Percentiles rank a stretch among this genome's conserved stretches.
phyloP scores from a whole-genome alignment of 2,329 filamentous ascomycete species.

The Nothopassalora personata region DNA sequence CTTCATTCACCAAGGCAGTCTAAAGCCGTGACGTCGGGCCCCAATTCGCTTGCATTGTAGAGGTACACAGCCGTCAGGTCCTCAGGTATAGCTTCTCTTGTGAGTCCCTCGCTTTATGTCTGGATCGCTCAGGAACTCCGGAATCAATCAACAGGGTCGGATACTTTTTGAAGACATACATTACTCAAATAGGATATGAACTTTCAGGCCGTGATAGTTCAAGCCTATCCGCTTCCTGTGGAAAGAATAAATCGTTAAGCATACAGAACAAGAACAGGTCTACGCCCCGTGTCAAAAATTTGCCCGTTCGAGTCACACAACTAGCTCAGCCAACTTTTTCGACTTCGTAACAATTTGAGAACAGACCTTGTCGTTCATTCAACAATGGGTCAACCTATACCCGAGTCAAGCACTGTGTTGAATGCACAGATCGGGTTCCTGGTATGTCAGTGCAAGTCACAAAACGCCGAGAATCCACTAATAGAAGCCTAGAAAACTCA shows the following conservation, averaged over 20 bases:
- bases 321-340: not conserved
- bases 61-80: constrained; percentile 1
- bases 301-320: not conserved
- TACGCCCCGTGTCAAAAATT: constrained; percentile 7
- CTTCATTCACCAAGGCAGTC: constrained; percentile 5
- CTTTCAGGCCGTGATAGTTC: constrained; percentile 24
- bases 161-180: not conserved
- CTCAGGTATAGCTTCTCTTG: not conserved
- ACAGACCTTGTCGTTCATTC: not conserved
- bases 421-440: constrained; percentile 47
- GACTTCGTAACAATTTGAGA: not conserved
- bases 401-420: constrained; percentile 40
- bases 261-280: constrained; percentile 2
- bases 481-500: constrained; percentile 64
- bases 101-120: not conserved
- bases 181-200: constrained; percentile 21
- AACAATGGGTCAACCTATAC: constrained; percentile 23
- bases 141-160: not conserved
- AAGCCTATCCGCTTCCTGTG: constrained; percentile 26
- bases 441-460: constrained; percentile 29
- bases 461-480: not conserved
- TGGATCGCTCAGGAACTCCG: not conserved
- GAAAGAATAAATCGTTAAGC: constrained; percentile 28
- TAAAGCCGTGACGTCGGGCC: constrained; percentile 15
- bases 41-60: constrained; percentile 3